Conservation (phyloP, 2,329 filamentous ascomycete species). For the Fusarium torulosum region DNA sequence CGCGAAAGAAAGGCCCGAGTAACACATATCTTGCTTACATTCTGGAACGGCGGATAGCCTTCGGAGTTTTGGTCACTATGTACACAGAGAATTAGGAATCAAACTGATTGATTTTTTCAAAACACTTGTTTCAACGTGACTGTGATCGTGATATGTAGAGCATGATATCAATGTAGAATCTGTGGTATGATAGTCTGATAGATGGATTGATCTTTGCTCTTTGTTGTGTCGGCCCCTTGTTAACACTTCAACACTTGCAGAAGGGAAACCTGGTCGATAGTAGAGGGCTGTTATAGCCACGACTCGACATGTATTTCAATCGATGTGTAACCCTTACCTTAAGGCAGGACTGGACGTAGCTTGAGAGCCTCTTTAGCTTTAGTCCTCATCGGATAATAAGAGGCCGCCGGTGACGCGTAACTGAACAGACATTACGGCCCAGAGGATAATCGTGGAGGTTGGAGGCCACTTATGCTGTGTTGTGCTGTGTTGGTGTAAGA, state of each 20-base stretch:
- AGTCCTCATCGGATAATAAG: slow-evolving; percentile 5
- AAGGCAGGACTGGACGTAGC: too few relatives aligned
- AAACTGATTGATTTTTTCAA: slow-evolving; percentile 30
- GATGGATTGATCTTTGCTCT: too few relatives aligned
- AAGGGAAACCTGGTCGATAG: too few relatives aligned
- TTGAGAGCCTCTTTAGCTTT: too few relatives aligned
- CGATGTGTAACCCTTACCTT: too few relatives aligned
- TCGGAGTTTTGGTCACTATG: slow-evolving; percentile 33
- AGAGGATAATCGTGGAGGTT: slow-evolving; percentile 21
- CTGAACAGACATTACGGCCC: background rate
- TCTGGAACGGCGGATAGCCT: slow-evolving; percentile 18
- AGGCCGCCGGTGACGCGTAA: slow-evolving; percentile 33
- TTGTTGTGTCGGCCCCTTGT: too few relatives aligned
- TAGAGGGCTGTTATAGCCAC: too few relatives aligned
- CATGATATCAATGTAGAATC: too few relatives aligned
- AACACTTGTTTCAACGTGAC: slow-evolving; percentile 22
- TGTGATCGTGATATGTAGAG: background rate
- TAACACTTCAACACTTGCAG: too few relatives aligned
- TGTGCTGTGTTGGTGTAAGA: slow-evolving; percentile 26
- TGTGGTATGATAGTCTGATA: too few relatives aligned
- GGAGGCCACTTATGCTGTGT: slow-evolving; percentile 20
- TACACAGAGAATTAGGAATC: slow-evolving; percentile 36
- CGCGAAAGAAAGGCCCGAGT: background rate
- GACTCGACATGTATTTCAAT: too few relatives aligned
- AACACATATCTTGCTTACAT: slow-evolving; percentile 21